These are phyloP conservation scores for Uronychia binucleata DNA, from an alignment of 73 alveolate genomes.

Conservation along the genomic window DNA sequence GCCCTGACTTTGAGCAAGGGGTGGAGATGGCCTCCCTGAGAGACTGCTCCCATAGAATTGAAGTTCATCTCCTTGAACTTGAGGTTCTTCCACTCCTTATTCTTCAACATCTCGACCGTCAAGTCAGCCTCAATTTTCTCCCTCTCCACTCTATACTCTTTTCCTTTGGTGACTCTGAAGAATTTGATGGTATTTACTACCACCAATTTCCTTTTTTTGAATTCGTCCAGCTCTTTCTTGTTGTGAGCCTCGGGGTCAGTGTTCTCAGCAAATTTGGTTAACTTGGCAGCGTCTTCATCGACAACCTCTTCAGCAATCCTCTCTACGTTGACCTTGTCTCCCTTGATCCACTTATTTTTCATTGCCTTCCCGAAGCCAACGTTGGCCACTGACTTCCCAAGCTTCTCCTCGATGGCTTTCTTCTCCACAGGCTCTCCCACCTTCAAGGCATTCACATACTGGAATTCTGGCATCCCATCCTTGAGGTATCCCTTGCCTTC, in stretches of 20 bases:
- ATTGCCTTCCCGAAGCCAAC: slow-evolving; percentile 92
- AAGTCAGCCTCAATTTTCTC: slow-evolving; percentile 92
- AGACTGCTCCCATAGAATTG: slow-evolving; percentile 83
- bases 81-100: slow-evolving; percentile 82
- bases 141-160: slow-evolving; percentile 71
- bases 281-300: slow-evolving; percentile 53
- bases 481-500: slow-evolving; percentile 76
- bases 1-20: slow-evolving; percentile 96
- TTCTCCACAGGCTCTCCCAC: slow-evolving; percentile 61
- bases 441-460: slow-evolving; percentile 63
- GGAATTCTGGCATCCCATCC: slow-evolving; percentile 89
- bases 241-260: slow-evolving; percentile 35
- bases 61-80: slow-evolving; percentile 90
- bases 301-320: slow-evolving; percentile 67
- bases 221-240: slow-evolving; percentile 68
- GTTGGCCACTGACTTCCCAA: slow-evolving; percentile 71
- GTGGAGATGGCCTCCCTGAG: slow-evolving; percentile 95
- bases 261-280: slow-evolving; percentile 20
- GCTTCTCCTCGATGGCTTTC: slow-evolving; percentile 51
- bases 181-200: slow-evolving; percentile 57
- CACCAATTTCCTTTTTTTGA: slow-evolving; percentile 85
- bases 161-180: slow-evolving; percentile 83
- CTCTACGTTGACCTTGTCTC: slow-evolving; percentile 68
- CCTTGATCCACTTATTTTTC: slow-evolving; percentile 89
- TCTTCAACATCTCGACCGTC: slow-evolving; percentile 86